Evolutionary conservation across 257 asterid species (phyloP).

Genomic region (Penstemon newberryi): DNA sequence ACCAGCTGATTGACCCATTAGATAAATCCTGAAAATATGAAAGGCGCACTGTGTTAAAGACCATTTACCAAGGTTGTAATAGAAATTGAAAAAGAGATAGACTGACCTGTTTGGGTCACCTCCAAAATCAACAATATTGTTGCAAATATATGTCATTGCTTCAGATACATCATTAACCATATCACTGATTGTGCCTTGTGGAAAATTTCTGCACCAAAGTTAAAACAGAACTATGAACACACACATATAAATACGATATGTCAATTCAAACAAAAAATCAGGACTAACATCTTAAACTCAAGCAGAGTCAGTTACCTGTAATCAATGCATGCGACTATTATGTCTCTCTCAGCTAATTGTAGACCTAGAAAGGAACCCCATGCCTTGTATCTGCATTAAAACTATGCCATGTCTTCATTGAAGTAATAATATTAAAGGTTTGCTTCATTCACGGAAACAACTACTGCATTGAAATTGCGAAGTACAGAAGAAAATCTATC

Average conservation of each 20-base stretch:
- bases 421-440: constrained; percentile 7
- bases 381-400: constrained; percentile 79
- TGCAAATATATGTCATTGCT: constrained; percentile 76
- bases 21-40: constrained; percentile 60
- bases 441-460: constrained; percentile 2
- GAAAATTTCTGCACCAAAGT: constrained; percentile 77
- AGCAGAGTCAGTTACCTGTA: constrained; percentile 63
- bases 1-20: constrained; percentile 99
- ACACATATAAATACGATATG: neutral
- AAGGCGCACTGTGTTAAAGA: constrained; percentile 7
- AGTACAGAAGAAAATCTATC: neutral
- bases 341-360: constrained; percentile 86
- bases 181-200: constrained; percentile 97
- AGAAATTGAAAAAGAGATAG: neutral
- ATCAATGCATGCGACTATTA: constrained; percentile 93
- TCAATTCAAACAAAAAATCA: neutral
- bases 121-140: constrained; percentile 66
- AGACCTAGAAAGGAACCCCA: constrained; percentile 97
- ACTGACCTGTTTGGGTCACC: constrained; percentile 88
- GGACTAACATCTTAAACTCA: constrained; percentile 15
- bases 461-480: constrained; percentile 2
- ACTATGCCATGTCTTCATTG: constrained; percentile 9
- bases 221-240: constrained; percentile 15
- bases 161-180: constrained; percentile 81
- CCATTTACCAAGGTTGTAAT: neutral